Evolutionary conservation across 2,329 filamentous ascomycete genomes (phyloP).

Genomic region (Trichoderma guizhouense): DNA sequence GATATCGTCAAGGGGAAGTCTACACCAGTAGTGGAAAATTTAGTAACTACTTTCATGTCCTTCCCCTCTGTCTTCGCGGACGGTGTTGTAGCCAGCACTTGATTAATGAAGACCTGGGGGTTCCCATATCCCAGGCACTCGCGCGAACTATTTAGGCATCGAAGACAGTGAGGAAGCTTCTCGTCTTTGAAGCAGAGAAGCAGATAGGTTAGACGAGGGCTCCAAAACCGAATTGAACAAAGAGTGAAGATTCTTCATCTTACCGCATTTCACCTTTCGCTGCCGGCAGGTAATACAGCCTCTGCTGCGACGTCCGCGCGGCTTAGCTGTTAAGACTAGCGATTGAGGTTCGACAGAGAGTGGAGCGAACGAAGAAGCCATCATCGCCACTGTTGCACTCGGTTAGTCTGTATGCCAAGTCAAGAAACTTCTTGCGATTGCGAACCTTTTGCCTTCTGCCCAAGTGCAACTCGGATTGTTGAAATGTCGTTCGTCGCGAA

Average conservation of each 20-base stretch:
- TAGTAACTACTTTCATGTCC: neutral
- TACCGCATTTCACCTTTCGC: constrained; percentile 2
- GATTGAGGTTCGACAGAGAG: neutral
- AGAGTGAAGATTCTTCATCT: neutral
- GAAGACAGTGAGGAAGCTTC: neutral
- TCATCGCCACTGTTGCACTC: neutral
- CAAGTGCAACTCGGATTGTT: neutral
- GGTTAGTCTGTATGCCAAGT: neutral
- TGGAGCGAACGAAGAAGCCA: neutral
- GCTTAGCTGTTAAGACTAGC: neutral
- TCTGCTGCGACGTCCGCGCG: neutral
- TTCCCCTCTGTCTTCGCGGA: neutral
- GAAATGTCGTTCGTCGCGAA: neutral
- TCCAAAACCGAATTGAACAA: neutral
- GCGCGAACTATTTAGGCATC: neutral
- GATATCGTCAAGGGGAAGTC: neutral
- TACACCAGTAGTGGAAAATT: neutral
- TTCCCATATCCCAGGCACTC: neutral
- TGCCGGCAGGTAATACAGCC: neutral
- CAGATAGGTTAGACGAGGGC: neutral
- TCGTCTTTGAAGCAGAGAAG: neutral
- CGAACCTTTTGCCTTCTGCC: neutral
- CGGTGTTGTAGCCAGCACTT: neutral
- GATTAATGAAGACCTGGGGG: neutral
- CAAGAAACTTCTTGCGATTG: neutral